These are phyloP conservation scores for Catunica adiposa DNA, from an alignment of 2,329 filamentous ascomycete species.

Conservation along the genomic window DNA sequence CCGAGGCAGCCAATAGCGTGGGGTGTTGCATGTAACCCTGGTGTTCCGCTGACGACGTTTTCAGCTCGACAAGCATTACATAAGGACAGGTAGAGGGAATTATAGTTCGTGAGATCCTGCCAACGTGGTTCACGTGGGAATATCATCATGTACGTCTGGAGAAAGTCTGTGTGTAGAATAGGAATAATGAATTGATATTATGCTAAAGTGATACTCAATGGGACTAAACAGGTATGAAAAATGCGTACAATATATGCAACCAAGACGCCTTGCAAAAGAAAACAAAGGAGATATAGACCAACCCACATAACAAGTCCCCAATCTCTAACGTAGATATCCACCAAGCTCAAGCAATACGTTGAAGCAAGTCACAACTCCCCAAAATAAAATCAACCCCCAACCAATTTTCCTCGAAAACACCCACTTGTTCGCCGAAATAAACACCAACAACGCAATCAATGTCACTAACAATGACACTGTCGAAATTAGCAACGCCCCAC, in stretches of 20 bases:
- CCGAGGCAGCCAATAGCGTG: too few species aligned
- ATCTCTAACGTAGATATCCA: constrained; percentile 28
- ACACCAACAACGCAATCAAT: constrained; percentile 57
- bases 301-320: constrained; percentile 19
- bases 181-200: neutral
- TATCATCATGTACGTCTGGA: neutral
- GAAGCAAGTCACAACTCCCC: constrained; percentile 60
- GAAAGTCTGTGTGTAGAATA: neutral
- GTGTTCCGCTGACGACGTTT: neutral
- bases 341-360: constrained; percentile 70
- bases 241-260: neutral
- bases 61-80: neutral
- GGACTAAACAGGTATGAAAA: too few species aligned
- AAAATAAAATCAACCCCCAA: constrained; percentile 61
- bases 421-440: constrained; percentile 77
- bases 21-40: neutral
- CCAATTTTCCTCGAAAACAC: constrained; percentile 70
- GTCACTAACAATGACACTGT: constrained; percentile 71
- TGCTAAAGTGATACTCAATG: neutral
- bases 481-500: constrained; percentile 69
- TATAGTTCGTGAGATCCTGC: too few species aligned
- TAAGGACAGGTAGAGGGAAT: too few species aligned
- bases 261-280: neutral
- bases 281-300: neutral
- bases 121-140: neutral